Evolutionary conservation across 2,329 filamentous ascomycete species (phyloP).

Genomic region (Diaporthe nobilis): DNA sequence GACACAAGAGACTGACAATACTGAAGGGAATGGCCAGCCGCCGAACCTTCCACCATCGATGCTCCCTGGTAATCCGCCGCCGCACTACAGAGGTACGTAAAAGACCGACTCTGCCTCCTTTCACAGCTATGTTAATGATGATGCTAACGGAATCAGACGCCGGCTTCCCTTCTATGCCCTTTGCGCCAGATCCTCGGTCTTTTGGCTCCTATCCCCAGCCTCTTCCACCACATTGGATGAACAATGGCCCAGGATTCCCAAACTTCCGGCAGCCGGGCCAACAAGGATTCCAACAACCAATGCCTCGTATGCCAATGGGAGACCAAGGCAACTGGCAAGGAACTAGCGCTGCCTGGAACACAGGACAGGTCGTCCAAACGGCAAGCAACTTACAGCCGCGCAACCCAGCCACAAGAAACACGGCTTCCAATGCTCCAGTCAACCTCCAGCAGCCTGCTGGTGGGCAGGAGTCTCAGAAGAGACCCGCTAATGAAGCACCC

Average conservation of each 20-base stretch:
- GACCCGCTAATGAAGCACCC: too few relatives aligned
- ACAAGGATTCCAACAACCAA: neutral
- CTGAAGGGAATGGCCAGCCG: neutral
- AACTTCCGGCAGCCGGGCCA: neutral
- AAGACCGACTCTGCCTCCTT: neutral
- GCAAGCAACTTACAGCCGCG: neutral
- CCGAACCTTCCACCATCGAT: too few relatives aligned
- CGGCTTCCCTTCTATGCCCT: accelerated
- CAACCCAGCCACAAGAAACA: neutral
- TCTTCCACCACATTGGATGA: accelerated
- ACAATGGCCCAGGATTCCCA: neutral
- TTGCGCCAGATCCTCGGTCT: neutral
- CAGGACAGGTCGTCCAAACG: neutral
- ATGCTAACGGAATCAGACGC: neutral
- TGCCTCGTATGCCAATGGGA: neutral
- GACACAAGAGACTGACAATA: neutral
- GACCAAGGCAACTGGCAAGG: neutral
- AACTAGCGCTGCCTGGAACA: too few relatives aligned
- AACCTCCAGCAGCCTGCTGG: neutral
- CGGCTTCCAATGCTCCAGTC: neutral
- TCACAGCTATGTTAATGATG: too few relatives aligned
- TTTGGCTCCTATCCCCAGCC: too few relatives aligned
- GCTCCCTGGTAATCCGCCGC: too few relatives aligned
- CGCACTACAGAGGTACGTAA: neutral
- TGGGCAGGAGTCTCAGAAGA: neutral